Percentiles rank a stretch among this genome's conserved stretches.
Evolutionary conservation across 192 early-diverging fungal genomes (phyloP).

Genomic region (Cetraspora pellucida): DNA sequence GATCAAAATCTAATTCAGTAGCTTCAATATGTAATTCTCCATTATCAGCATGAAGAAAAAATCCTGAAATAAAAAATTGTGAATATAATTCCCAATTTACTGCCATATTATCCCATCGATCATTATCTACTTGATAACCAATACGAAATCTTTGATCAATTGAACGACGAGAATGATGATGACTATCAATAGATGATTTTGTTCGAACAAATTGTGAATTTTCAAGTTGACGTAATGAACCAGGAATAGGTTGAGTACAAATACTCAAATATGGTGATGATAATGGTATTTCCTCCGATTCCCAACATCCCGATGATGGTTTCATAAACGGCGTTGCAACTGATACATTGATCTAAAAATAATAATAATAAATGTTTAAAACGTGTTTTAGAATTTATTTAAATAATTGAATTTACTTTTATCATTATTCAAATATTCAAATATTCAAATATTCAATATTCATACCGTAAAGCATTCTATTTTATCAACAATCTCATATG

Average conservation of each 20-base stretch:
- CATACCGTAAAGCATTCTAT: conserved; percentile 5
- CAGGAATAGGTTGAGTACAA: conserved; percentile 13
- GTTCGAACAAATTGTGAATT: conserved; percentile 22
- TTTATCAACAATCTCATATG: conserved; percentile 18
- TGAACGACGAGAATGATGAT: not conserved
- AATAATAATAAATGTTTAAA: not conserved
- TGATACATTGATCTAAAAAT: not conserved
- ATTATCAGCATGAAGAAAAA: conserved; percentile 18
- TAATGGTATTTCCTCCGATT: conserved; percentile 10
- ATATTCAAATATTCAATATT: not conserved
- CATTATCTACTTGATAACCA: conserved; percentile 24
- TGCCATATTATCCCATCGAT: conserved; percentile 1
- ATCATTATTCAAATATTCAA: too few species aligned
- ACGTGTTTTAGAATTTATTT: too few species aligned
- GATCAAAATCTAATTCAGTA: conserved; percentile 4
- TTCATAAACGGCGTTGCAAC: not conserved
- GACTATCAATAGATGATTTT: conserved; percentile 11
- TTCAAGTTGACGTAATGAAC: conserved; percentile 17
- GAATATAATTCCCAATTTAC: conserved; percentile 5
- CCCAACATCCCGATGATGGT: conserved; percentile 17
- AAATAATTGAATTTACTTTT: too few species aligned
- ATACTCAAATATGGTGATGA: conserved; percentile 13
- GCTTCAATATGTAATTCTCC: conserved; percentile 18
- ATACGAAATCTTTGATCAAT: conserved; percentile 4
- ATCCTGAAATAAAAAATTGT: conserved; percentile 20